Conservation (phyloP, 2,329 filamentous ascomycete species). For the Tolypocladium cylindrosporum region DNA sequence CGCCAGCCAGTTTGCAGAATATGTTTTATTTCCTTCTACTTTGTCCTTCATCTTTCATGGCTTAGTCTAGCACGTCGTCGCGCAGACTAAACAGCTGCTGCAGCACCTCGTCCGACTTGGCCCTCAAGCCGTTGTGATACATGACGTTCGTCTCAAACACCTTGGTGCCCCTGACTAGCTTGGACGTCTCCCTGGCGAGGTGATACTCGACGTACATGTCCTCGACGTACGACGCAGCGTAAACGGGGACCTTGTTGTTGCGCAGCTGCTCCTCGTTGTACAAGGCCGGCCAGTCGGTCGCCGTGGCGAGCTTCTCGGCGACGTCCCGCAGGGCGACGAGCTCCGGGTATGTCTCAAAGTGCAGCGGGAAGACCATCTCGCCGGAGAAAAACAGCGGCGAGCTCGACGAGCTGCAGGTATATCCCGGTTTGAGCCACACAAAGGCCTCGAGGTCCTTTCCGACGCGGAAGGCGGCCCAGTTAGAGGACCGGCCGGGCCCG, state of each 20-base stretch:
- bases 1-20: neutral
- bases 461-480: slow-evolving; percentile 66
- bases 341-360: slow-evolving; percentile 74
- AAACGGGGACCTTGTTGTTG: slow-evolving; percentile 74
- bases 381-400: slow-evolving; percentile 70
- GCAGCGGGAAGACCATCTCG: slow-evolving; percentile 84
- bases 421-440: slow-evolving; percentile 35
- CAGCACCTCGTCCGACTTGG: slow-evolving; percentile 66
- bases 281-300: slow-evolving; percentile 61
- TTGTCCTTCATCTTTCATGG: neutral
- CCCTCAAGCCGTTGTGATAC: slow-evolving; percentile 76
- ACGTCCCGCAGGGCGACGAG: slow-evolving; percentile 58
- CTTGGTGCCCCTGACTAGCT: slow-evolving; percentile 64
- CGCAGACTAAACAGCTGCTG: slow-evolving; percentile 66
- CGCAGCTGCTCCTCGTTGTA: slow-evolving; percentile 67
- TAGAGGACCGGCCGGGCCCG: slow-evolving; percentile 48
- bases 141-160: slow-evolving; percentile 77
- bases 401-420: slow-evolving; percentile 12
- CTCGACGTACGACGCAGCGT: slow-evolving; percentile 72
- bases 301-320: slow-evolving; percentile 60
- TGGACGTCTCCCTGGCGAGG: slow-evolving; percentile 63
- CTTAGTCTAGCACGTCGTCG: slow-evolving; percentile 53
- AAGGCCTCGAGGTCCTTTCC: slow-evolving; percentile 38
- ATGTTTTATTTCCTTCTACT: neutral
- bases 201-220: slow-evolving; percentile 89